Conservation (phyloP, 352 stramenopile species). For the Phytophthora vignae region DNA sequence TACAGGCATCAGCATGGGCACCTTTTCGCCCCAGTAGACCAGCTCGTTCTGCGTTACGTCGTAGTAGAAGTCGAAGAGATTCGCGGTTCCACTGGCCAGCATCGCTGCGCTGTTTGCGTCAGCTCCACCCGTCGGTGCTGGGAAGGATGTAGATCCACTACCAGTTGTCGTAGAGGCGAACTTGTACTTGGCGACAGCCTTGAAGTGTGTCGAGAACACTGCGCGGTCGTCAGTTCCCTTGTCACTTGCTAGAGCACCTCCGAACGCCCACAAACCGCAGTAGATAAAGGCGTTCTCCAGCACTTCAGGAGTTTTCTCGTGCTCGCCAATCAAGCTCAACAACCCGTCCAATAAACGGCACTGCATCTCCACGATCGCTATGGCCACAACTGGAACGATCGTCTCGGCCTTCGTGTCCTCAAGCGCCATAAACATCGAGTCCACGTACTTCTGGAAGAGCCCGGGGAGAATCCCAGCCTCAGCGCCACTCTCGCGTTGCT, state of each 20-base stretch:
- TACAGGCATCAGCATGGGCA: conserved; percentile 39
- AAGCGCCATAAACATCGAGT: conserved; percentile 80
- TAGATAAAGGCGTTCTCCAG: conserved; percentile 97
- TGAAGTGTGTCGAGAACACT: conserved; percentile 67
- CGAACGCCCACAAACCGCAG: conserved; percentile 96
- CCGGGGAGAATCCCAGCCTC: conserved; percentile 88
- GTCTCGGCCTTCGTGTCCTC: conserved; percentile 67
- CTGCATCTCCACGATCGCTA: conserved; percentile 90
- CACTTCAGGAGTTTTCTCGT: conserved; percentile 86
- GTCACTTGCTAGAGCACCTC: conserved; percentile 93
- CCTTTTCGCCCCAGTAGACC: conserved; percentile 78
- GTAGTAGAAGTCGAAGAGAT: conserved; percentile 85
- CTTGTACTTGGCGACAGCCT: conserved; percentile 82
- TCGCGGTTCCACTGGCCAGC: conserved; percentile 30
- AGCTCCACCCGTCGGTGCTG: conserved; percentile 1
- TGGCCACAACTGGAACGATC: conserved; percentile 60
- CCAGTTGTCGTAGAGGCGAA: conserved; percentile 30
- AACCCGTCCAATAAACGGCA: conserved; percentile 96
- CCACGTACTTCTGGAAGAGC: conserved; percentile 96
- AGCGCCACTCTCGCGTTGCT: conserved; percentile 74
- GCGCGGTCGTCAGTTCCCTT: conserved; percentile 65
- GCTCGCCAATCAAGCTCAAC: conserved; percentile 72
- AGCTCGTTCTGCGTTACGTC: conserved; percentile 81
- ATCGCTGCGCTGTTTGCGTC: conserved; percentile 25
- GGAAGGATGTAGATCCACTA: conserved; percentile 5